Evolutionary conservation across 805 yeast species (phyloP), one percentile per base, ranked within the genome.

Genomic region (Sungouiozyma intestinalis): DNA sequence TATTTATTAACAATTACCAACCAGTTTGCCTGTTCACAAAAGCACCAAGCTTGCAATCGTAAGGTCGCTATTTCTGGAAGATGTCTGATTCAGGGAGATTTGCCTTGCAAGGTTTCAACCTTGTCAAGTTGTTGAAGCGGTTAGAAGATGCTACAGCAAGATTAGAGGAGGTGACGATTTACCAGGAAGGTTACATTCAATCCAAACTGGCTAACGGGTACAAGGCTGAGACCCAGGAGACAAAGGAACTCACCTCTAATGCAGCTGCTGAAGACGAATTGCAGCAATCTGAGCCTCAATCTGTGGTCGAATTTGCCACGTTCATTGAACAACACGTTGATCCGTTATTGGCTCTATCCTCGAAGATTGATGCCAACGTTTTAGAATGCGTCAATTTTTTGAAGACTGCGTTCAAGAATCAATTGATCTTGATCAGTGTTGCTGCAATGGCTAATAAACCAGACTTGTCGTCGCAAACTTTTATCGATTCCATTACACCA

Each of bases 101-200:
- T 34, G 54, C 50, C 37, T 45, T 81, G 43, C 92, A 81, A 55
- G 94, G 94, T n/a, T 85, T 81, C 69, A 87, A 85, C 58, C 70
- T 87, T 48, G 84, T 84, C 35, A 87, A 95, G 37, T 72, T 87
- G 42, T 66, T 81, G 64, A 81, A 81, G 62, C 73, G 94, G 50
- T 74, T 87, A 53, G 97, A 87, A 62, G 90, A 94, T 14, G 96
- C 96, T 31, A 85, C 97, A 8, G 81, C 95, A 4, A 77, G 97
- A 39, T 75, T 87, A 51, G 97, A 87, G 57, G 96, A 87, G 60
- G 78, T 87, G 37, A 85, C 94, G 24, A 72, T 82, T 41, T 79
- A 73, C 60, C 94, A 85, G 57, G 85, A 80, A 52, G 77, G 75
- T 33, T 69, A 74, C 38, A 55, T 67, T 40, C 66, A 64, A 43